Evolutionary conservation across 805 yeast species (phyloP).

Genomic region (Komagataella phaffii): DNA sequence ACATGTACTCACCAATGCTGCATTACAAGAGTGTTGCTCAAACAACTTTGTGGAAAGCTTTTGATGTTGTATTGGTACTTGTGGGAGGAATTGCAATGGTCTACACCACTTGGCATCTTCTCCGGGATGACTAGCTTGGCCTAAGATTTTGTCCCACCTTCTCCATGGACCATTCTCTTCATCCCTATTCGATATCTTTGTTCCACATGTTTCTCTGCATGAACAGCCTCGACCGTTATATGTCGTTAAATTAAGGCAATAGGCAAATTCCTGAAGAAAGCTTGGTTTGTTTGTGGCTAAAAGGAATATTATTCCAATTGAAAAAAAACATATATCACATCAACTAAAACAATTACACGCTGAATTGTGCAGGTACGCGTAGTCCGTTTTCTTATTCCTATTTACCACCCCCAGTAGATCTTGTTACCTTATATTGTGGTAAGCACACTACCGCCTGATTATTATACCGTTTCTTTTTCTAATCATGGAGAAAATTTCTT

Average conservation of each 20-base stretch:
- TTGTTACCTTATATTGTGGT: background rate
- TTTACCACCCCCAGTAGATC: background rate
- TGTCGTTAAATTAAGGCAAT: background rate
- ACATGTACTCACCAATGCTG: constrained; percentile 74
- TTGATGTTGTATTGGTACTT: constrained; percentile 35
- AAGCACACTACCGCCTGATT: background rate
- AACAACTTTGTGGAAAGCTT: constrained; percentile 21
- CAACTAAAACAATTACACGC: too few species aligned
- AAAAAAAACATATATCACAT: too few species aligned
- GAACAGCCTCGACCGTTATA: background rate
- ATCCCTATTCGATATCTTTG: background rate
- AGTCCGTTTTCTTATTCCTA: background rate
- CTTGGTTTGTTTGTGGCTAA: background rate
- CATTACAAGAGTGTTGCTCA: constrained; percentile 42
- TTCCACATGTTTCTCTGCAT: background rate
- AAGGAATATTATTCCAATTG: background rate
- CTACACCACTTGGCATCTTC: constrained; percentile 54
- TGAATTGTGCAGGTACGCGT: background rate
- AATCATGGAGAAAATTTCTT: background rate
- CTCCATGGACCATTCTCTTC: background rate
- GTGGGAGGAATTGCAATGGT: constrained; percentile 51
- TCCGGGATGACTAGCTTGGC: constrained; percentile 12
- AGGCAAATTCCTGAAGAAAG: background rate
- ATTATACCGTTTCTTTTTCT: background rate
- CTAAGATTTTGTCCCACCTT: background rate